phyloP scores from a whole-genome alignment of 352 stramenopile genomes.

The Pythium aquatile region DNA sequence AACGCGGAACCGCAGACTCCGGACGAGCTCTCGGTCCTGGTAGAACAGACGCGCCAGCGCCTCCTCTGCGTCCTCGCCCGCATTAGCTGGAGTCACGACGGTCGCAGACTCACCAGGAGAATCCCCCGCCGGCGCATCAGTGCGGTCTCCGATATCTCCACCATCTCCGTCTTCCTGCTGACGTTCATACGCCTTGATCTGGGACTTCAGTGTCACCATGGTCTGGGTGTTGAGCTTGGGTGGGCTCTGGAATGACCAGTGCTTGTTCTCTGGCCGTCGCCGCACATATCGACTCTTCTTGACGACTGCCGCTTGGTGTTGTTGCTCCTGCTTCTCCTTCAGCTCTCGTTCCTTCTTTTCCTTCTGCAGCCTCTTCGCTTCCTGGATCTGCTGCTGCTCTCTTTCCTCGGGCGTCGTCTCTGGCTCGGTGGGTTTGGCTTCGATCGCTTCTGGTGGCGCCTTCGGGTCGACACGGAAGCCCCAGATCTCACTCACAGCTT shows the following conservation, averaged over 20 bases:
- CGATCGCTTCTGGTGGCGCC: not conserved
- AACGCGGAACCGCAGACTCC: constrained; percentile 62
- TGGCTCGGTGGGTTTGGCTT: not conserved
- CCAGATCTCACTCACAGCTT: constrained; percentile 65
- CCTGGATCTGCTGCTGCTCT: constrained; percentile 4
- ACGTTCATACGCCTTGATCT: constrained; percentile 20
- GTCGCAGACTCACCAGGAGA: not conserved
- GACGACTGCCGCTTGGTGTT: not conserved
- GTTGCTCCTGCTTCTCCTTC: constrained; percentile 4
- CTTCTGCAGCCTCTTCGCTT: constrained; percentile 7
- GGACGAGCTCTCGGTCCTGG: constrained; percentile 61
- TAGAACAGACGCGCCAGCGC: constrained; percentile 68
- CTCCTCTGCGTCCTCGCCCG: constrained; percentile 41
- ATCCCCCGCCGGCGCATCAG: not conserved
- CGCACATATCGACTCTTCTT: constrained; percentile 48
- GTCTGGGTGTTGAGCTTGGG: constrained; percentile 52
- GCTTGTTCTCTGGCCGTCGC: constrained; percentile 60
- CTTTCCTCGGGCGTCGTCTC: constrained; percentile 1
- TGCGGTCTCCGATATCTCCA: not conserved
- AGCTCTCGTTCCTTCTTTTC: constrained; percentile 9
- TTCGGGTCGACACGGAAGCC: constrained; percentile 39
- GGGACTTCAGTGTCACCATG: constrained; percentile 27
- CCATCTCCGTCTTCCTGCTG: constrained; percentile 7
- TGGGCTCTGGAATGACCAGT: constrained; percentile 63
- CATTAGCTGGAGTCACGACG: not conserved